Evolutionary conservation across 2,329 filamentous ascomycete species (phyloP).

Genomic region (Aspergillus ochraceoroseus): DNA sequence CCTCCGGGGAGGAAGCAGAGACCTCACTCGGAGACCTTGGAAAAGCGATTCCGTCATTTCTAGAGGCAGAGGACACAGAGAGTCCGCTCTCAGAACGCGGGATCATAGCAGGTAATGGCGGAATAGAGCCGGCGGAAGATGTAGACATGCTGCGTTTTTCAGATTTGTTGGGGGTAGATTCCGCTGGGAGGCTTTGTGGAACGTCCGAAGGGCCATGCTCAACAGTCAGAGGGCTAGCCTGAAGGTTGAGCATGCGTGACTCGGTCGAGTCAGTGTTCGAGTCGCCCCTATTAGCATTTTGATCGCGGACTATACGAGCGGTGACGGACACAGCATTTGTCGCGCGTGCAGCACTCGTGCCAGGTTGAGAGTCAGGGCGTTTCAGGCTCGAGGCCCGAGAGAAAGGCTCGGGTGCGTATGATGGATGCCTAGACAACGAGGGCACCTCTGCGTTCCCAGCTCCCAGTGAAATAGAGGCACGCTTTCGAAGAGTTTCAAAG

Average conservation of each 20-base stretch:
- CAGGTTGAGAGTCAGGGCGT: slow-evolving; percentile 28
- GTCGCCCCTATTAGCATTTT: slow-evolving; percentile 41
- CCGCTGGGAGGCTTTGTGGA: slow-evolving; percentile 17
- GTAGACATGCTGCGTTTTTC: slow-evolving; percentile 39
- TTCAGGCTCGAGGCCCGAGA: slow-evolving; percentile 32
- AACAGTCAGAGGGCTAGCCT: slow-evolving; percentile 58
- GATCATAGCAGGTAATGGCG: slow-evolving; percentile 36
- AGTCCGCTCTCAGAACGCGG: slow-evolving; percentile 41
- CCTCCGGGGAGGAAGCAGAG: slow-evolving; percentile 38
- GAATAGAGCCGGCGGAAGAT: slow-evolving; percentile 39
- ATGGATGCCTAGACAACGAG: slow-evolving; percentile 25
- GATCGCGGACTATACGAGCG: slow-evolving; percentile 70
- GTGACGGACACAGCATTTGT: slow-evolving; percentile 80
- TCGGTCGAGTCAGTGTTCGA: slow-evolving; percentile 28
- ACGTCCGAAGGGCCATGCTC: slow-evolving; percentile 55
- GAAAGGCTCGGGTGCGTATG: slow-evolving; percentile 28
- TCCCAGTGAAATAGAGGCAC: slow-evolving; percentile 36
- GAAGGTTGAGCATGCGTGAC: slow-evolving; percentile 41
- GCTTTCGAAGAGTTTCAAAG: slow-evolving; percentile 51
- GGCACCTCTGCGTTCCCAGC: slow-evolving; percentile 22
- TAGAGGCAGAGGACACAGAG: slow-evolving; percentile 38
- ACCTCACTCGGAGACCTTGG: slow-evolving; percentile 33
- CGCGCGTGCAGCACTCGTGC: slow-evolving; percentile 22
- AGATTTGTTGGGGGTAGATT: slow-evolving; percentile 20
- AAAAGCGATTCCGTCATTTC: slow-evolving; percentile 32